Conservation (phyloP, 306 rosid genomes). For the Ammopiptanthus mongolicus region DNA sequence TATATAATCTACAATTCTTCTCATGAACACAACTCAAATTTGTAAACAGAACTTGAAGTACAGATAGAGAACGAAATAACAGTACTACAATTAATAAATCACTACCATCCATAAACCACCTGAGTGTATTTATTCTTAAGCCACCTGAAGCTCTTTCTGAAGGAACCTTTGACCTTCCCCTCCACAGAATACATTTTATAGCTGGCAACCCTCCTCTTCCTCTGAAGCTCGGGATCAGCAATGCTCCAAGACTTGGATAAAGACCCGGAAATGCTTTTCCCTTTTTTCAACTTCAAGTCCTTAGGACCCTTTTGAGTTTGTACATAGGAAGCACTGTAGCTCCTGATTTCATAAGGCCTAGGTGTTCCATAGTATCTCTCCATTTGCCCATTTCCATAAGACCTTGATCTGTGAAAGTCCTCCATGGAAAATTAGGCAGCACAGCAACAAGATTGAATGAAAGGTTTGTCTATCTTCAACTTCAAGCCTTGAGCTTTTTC, state of each 20-base stretch:
- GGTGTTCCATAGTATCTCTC: slow-evolving; percentile 57
- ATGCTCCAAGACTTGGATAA: slow-evolving; percentile 50
- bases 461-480: not conserved
- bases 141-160: slow-evolving; percentile 90
- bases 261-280: slow-evolving; percentile 50
- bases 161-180: slow-evolving; percentile 80
- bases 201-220: slow-evolving; percentile 82
- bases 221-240: slow-evolving; percentile 78
- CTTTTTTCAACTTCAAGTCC: slow-evolving; percentile 59
- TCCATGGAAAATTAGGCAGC: slow-evolving; percentile 43
- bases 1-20: slow-evolving; percentile 20
- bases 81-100: not conserved
- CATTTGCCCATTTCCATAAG: slow-evolving; percentile 43
- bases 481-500: not conserved
- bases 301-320: slow-evolving; percentile 42
- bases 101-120: slow-evolving; percentile 72
- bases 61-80: not conserved
- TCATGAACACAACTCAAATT: slow-evolving; percentile 3
- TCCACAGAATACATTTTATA: slow-evolving; percentile 89
- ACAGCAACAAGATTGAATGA: not conserved
- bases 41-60: not conserved
- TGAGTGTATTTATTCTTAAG: slow-evolving; percentile 69
- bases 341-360: slow-evolving; percentile 46
- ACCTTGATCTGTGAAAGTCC: slow-evolving; percentile 53
- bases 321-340: slow-evolving; percentile 52